Evolutionary conservation across 169 alveolate species (phyloP), one percentile per base, ranked within the genome.

Genomic region (Plasmodium chabaudi): DNA sequence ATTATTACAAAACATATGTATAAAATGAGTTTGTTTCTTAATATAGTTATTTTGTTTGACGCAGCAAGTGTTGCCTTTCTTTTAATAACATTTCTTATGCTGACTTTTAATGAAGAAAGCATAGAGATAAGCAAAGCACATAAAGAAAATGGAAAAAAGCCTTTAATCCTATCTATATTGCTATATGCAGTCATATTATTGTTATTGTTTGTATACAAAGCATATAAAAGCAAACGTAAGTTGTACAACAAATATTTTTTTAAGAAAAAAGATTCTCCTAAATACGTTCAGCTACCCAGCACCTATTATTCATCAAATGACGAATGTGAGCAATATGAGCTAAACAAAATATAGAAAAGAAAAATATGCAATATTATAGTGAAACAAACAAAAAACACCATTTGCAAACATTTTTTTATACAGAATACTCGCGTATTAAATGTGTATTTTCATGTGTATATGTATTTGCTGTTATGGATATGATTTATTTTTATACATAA

Each of bases 61-160:
- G 86, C 90, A 82, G 90, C 90, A 61, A 56, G 90, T 82, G 84
- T 82, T 82, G 69, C 73, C 27, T 82, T 82, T 65, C 84, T 82
- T 21, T 82, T 71, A 82, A 57, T 82, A 82, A 67, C 84, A 55
- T 82, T 68, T 67, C 69, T 82, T 82, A 82, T 82, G 90, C 53
- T 82, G 65, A 82, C 53, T 70, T 55, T 82, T 39, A 82, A 69
- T 82, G 90, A 82, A 51, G 90, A 82, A 42, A 69, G 75, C 57
- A 59, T 82, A 72, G 10, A 39, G 34, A 44, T 79, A 82, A 82
- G 69, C 23, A 6, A 82, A 82, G 56, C 44, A 23, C 90, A 82
- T 55, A 68, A 65, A 82, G 90, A 82, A 82, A 82, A 82, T 82
- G 90, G 90, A 64, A 82, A 82, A 68, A 82, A 46, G 42, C 86